phyloP scores from a whole-genome alignment of 495 filamentous ascomycete genomes.

The Xylaria nigripes region DNA sequence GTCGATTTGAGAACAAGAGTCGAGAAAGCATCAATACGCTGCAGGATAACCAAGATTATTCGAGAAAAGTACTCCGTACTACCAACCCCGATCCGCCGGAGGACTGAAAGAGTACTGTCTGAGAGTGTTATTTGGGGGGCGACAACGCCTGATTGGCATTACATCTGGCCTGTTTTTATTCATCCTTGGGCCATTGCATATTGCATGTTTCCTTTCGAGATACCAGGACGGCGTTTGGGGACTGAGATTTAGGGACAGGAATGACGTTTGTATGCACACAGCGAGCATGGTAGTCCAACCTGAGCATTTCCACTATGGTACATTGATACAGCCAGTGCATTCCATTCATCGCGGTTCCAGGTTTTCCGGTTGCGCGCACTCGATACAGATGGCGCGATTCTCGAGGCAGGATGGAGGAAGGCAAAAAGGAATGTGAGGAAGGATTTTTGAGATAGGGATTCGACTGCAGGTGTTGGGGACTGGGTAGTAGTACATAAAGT shows the following conservation, averaged over 20 bases:
- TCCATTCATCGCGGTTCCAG: slow-evolving; percentile 1
- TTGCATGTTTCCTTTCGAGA: slow-evolving; percentile 31
- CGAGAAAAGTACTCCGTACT: slow-evolving; percentile 45
- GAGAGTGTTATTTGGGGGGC: not conserved
- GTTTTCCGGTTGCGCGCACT: not conserved
- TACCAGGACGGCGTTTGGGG: slow-evolving; percentile 36
- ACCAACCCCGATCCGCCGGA: slow-evolving; percentile 44
- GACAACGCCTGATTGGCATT: slow-evolving; percentile 11
- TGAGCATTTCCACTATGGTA: not conserved
- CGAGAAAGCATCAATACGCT: slow-evolving; percentile 48
- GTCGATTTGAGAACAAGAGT: slow-evolving; percentile 39
- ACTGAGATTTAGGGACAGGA: slow-evolving; percentile 16
- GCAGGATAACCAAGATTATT: slow-evolving; percentile 51
- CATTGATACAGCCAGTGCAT: not conserved
- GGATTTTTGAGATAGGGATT: slow-evolving; percentile 1
- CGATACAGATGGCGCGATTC: not conserved
- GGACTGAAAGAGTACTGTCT: slow-evolving; percentile 12
- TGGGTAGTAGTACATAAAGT: slow-evolving; percentile 2
- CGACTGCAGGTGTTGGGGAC: not conserved
- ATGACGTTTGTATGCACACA: slow-evolving; percentile 2
- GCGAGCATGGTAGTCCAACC: not conserved
- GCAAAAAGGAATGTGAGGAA: not conserved
- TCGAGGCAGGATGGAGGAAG: slow-evolving; percentile 4
- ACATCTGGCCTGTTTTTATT: slow-evolving; percentile 6
- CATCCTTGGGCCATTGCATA: slow-evolving; percentile 23